These are phyloP conservation scores for Alternaria metachromatica DNA, from an alignment of 2,329 filamentous ascomycete species.

Conservation along the genomic window DNA sequence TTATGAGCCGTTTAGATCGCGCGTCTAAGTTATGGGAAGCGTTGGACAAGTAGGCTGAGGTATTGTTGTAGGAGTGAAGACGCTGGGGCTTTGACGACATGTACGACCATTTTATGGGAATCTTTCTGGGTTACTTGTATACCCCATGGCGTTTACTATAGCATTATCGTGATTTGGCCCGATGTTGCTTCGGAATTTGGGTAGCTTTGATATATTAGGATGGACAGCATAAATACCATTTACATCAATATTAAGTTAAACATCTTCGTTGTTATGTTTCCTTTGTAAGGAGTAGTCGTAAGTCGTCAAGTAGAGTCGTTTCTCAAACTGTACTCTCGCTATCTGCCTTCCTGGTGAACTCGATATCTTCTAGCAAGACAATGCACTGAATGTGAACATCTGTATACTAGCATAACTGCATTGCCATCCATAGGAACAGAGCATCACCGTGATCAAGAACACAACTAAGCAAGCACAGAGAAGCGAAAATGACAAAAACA, in stretches of 20 bases:
- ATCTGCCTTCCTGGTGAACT: background rate
- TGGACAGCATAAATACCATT: background rate
- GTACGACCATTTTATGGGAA: slow-evolving; percentile 12
- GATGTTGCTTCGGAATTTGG: background rate
- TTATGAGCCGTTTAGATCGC: slow-evolving; percentile 53
- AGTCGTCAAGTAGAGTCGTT: background rate
- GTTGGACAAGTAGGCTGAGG: background rate
- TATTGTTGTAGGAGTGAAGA: background rate
- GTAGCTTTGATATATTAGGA: background rate
- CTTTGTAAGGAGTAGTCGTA: background rate
- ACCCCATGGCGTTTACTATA: background rate
- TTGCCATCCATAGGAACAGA: background rate
- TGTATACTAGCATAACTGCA: background rate
- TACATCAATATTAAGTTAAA: background rate
- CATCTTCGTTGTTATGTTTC: background rate
- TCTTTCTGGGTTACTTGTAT: background rate
- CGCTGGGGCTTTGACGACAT: slow-evolving; percentile 12
- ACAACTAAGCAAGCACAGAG: background rate
- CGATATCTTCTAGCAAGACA: background rate
- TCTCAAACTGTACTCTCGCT: background rate
- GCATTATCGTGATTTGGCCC: background rate
- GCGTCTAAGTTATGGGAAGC: slow-evolving; percentile 20
- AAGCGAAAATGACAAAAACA: background rate
- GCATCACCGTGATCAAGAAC: background rate
- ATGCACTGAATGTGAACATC: background rate